These are phyloP conservation scores for Fragaria iinumae DNA, from an alignment of 306 rosid species.

Conservation along the genomic window DNA sequence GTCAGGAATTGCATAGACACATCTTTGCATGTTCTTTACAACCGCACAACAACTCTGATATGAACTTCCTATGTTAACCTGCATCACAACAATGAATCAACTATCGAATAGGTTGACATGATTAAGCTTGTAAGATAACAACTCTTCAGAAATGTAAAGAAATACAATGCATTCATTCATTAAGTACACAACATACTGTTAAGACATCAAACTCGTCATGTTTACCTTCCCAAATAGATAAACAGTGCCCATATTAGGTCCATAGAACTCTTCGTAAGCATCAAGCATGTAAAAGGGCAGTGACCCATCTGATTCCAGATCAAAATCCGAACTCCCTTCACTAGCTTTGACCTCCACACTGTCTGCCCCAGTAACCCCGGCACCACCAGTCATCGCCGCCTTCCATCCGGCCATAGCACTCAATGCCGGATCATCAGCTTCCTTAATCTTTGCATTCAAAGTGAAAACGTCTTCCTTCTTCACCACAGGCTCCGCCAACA, in stretches of 20 bases:
- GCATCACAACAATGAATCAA: conserved; percentile 28
- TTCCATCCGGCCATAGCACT: conserved; percentile 80
- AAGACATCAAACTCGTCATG: background rate
- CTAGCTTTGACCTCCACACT: conserved; percentile 30
- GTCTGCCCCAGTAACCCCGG: conserved; percentile 8
- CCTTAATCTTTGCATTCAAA: conserved; percentile 71
- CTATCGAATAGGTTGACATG: conserved; percentile 15
- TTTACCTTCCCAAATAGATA: conserved; percentile 95
- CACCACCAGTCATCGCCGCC: conserved; percentile 42
- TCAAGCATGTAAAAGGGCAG: conserved; percentile 76
- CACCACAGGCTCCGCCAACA: conserved; percentile 30
- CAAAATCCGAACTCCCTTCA: conserved; percentile 45
- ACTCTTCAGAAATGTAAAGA: background rate
- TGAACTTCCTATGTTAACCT: conserved; percentile 76
- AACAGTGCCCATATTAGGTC: conserved; percentile 68
- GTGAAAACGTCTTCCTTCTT: conserved; percentile 48
- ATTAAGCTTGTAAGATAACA: conserved; percentile 11
- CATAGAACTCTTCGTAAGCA: conserved; percentile 82
- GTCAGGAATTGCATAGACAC: conserved; percentile 81
- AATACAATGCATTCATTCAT: background rate
- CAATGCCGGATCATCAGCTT: conserved; percentile 51
- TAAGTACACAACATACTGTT: background rate
- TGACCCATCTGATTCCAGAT: conserved; percentile 59
- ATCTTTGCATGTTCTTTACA: conserved; percentile 84
- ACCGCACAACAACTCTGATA: conserved; percentile 91